Evolutionary conservation across 176 grass and related monocot species (phyloP).

Genomic region (Themeda triandra): DNA sequence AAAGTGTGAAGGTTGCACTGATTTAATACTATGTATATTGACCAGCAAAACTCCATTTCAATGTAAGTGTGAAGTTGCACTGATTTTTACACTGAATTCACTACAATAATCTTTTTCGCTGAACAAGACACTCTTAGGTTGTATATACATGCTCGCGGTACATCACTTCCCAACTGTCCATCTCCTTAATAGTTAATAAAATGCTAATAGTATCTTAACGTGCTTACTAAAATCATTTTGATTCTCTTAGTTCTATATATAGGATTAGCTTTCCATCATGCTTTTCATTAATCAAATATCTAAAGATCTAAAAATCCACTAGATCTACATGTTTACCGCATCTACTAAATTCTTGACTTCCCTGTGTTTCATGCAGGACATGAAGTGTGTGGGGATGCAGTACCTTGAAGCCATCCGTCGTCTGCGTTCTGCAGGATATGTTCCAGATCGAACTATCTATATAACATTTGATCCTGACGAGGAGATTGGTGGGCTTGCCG

Average conservation of each 20-base stretch:
- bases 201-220: neutral
- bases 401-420: slow-evolving; percentile 88
- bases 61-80: no score
- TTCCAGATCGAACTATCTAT: slow-evolving; percentile 76
- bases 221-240: neutral
- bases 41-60: no score
- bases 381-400: slow-evolving; percentile 98
- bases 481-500: slow-evolving; percentile 75
- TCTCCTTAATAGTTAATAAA: neutral
- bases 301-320: neutral
- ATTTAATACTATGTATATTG: neutral
- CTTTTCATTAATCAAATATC: neutral
- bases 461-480: slow-evolving; percentile 90
- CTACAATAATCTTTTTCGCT: no score
- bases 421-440: slow-evolving; percentile 51
- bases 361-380: slow-evolving; percentile 52
- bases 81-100: no score
- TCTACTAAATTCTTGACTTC: neutral
- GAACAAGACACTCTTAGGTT: neutral
- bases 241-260: neutral
- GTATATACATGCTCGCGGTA: neutral
- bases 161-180: neutral
- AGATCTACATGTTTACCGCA: neutral
- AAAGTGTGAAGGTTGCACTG: no score
- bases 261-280: neutral